Conservation (phyloP, 2,329 filamentous ascomycete genomes). For the Hirsutella rhossiliensis region DNA sequence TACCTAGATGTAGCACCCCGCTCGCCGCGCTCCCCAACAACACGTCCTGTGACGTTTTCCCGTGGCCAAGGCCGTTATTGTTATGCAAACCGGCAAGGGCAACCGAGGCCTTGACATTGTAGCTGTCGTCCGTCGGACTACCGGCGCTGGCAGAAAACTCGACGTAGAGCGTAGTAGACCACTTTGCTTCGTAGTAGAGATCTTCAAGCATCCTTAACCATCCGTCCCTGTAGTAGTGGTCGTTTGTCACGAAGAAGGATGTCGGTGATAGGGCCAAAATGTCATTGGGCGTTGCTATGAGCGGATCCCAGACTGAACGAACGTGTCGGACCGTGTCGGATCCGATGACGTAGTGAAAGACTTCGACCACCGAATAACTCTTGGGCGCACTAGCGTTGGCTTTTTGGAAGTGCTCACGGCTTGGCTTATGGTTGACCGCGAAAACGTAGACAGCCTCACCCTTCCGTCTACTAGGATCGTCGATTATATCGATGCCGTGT, state of each 20-base stretch:
- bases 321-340: slow-evolving; percentile 29
- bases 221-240: slow-evolving; percentile 41
- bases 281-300: slow-evolving; percentile 48
- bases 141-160: slow-evolving; percentile 17
- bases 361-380: slow-evolving; percentile 40
- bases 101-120: slow-evolving; percentile 28
- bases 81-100: slow-evolving; percentile 34
- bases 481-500: slow-evolving; percentile 49
- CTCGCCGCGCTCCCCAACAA: slow-evolving; percentile 29
- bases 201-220: slow-evolving; percentile 34
- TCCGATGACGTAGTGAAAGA: slow-evolving; percentile 41
- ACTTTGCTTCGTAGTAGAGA: slow-evolving; percentile 24
- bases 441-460: slow-evolving; percentile 42
- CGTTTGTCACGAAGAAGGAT: slow-evolving; percentile 48
- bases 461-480: slow-evolving; percentile 25
- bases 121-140: slow-evolving; percentile 10
- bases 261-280: slow-evolving; percentile 32
- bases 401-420: slow-evolving; percentile 23
- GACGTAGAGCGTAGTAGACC: slow-evolving; percentile 37
- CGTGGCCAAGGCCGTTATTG: slow-evolving; percentile 45
- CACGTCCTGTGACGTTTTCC: slow-evolving; percentile 26
- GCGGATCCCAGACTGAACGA: slow-evolving; percentile 38
- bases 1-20: slow-evolving; percentile 33
- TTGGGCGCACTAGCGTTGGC: slow-evolving; percentile 17
- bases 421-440: slow-evolving; percentile 46